These are phyloP conservation scores for Nematodospora anomalae DNA, from an alignment of 1,139 yeast species.

Conservation along the genomic window DNA sequence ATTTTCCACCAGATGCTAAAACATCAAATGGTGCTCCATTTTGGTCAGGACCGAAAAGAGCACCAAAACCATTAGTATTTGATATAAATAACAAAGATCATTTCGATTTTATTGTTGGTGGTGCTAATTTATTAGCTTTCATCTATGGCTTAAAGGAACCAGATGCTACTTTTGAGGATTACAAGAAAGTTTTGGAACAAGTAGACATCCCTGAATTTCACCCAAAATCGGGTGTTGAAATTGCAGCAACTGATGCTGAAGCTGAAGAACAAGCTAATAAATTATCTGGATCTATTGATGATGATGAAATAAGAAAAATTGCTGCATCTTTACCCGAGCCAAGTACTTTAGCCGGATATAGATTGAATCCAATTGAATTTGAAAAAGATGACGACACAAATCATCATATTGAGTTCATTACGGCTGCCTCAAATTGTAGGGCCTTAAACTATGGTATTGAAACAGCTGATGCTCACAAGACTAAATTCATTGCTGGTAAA, in stretches of 20 bases:
- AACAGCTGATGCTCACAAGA: conserved; percentile 70
- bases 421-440: conserved; percentile 96
- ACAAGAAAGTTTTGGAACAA: conserved; percentile 54
- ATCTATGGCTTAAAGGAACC: conserved; percentile 78
- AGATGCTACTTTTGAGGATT: conserved; percentile 40
- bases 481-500: conserved; percentile 87
- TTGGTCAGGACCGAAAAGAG: conserved; percentile 98
- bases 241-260: conserved; percentile 87
- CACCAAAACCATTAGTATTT: conserved; percentile 81
- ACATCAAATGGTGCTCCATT: conserved; percentile 91
- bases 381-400: conserved; percentile 97
- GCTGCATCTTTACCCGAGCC: conserved; percentile 87
- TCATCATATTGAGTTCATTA: conserved; percentile 92
- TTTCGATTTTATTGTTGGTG: conserved; percentile 79
- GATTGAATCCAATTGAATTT: conserved; percentile 84
- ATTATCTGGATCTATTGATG: conserved; percentile 52
- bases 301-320: conserved; percentile 55
- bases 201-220: conserved; percentile 45
- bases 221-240: conserved; percentile 75
- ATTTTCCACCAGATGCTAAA: conserved; percentile 91
- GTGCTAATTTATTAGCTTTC: conserved; percentile 87
- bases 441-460: conserved; percentile 89
- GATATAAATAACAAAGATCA: conserved; percentile 77
- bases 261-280: conserved; percentile 72
- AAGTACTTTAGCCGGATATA: conserved; percentile 82